phyloP scores from a whole-genome alignment of 1,284 basidiomycete genomes.

The Naganishia cerealis region DNA sequence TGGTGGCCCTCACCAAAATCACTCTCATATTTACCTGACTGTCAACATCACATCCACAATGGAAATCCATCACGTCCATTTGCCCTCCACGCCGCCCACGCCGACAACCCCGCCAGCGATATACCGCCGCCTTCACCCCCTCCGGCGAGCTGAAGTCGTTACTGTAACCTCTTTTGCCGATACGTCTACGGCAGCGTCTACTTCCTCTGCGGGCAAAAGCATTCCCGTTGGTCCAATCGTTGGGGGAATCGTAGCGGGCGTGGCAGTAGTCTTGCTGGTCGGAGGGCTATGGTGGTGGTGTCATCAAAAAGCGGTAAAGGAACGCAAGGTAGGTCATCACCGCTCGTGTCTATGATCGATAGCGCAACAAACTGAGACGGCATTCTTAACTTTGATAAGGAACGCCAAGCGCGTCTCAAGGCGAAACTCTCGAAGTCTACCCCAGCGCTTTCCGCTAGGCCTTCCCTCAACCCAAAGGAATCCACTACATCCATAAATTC shows the following conservation, averaged over 20 bases:
- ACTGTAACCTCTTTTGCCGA: constrained; percentile 25
- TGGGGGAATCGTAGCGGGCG: constrained; percentile 42
- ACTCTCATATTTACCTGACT: background rate
- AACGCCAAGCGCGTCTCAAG: constrained; percentile 17
- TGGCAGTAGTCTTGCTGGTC: constrained; percentile 37
- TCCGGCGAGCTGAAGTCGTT: constrained; percentile 23
- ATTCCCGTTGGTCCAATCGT: constrained; percentile 37
- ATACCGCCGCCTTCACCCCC: background rate
- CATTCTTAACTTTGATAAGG: background rate
- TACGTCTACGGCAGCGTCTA: constrained; percentile 6
- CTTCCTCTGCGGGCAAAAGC: background rate
- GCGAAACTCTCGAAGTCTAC: constrained; percentile 6
- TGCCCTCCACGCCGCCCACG: background rate
- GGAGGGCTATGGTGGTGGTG: constrained; percentile 36
- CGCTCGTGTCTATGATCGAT: background rate
- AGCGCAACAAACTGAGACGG: background rate
- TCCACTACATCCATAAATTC: constrained; percentile 6
- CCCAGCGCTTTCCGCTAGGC: constrained; percentile 8
- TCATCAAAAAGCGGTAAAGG: constrained; percentile 35
- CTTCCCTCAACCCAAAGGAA: constrained; percentile 16
- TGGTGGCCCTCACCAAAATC: background rate
- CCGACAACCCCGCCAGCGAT: constrained; percentile 7
- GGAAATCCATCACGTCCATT: background rate
- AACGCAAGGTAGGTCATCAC: constrained; percentile 31
- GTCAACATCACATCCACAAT: background rate